phyloP scores from a whole-genome alignment of 192 early-diverging fungal genomes.

The Rhizophagus sp. region DNA sequence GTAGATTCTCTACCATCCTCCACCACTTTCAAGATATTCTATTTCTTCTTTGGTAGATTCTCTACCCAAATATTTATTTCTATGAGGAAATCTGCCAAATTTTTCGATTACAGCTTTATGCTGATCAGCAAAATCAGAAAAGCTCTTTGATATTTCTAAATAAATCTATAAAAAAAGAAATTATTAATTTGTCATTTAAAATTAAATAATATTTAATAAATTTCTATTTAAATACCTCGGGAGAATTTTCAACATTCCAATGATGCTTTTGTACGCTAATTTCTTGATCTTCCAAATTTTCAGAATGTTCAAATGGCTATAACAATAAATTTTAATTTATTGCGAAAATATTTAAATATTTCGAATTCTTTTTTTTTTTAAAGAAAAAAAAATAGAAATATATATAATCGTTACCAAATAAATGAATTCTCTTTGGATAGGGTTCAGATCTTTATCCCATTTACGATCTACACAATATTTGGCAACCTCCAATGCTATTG shows the following conservation, averaged over 20 bases:
- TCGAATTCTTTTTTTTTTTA: too few species aligned
- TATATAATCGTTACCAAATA: slow-evolving; percentile 38
- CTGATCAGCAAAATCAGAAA: slow-evolving; percentile 41
- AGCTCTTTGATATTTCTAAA: slow-evolving; percentile 42
- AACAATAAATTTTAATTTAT: not conserved
- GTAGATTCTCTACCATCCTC: slow-evolving; percentile 43
- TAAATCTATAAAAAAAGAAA: slow-evolving; percentile 20
- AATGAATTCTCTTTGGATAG: slow-evolving; percentile 52
- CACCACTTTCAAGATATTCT: slow-evolving; percentile 40
- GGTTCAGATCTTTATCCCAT: slow-evolving; percentile 50
- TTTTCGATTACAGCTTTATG: slow-evolving; percentile 54
- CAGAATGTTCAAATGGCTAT: slow-evolving; percentile 65
- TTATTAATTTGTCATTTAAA: not conserved
- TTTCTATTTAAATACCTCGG: not conserved
- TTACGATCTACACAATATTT: slow-evolving; percentile 50
- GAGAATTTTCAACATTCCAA: slow-evolving; percentile 27
- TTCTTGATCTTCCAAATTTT: slow-evolving; percentile 59
- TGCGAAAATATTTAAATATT: not conserved
- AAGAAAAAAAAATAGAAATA: too few species aligned
- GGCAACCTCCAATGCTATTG: slow-evolving; percentile 51
- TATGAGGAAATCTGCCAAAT: slow-evolving; percentile 65
- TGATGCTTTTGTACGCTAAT: slow-evolving; percentile 50
- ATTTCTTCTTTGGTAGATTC: slow-evolving; percentile 56
- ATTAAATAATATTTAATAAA: too few species aligned
- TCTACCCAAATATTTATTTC: slow-evolving; percentile 56